Evolutionary conservation across 2,329 filamentous ascomycete genomes (phyloP), one percentile per base, ranked within the genome.

Genomic region (Erysiphe pulchra): DNA sequence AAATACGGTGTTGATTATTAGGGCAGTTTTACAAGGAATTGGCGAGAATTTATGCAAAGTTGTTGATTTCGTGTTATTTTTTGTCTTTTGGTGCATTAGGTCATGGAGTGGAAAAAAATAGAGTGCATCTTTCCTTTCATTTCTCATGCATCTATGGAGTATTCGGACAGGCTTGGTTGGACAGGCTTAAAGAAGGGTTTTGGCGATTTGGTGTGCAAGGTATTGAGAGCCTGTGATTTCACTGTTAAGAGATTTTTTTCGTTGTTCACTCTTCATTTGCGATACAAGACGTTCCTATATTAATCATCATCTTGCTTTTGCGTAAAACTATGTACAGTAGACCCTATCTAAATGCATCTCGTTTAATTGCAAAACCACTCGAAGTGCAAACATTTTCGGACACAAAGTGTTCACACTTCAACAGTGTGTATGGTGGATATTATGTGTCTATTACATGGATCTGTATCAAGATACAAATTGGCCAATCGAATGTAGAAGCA

Each of bases 1-100:
- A 49, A 46, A 48, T 49, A 47, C 31, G 50, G 51, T 53, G 50
- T 51, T 53, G 41, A 48, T 50, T 47, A 48, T 42, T 50, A 45
- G 48, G 47, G 17, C n/a, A 11, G n/a, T 39, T 16, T 39, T 20
- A n/a, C 12, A 17, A 34, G 14, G 37, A 18, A 16, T 17, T 17
- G 37, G 16, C 17, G 10, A 17, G 18, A 39, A 7, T 12, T 17
- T 17, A 39, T 17, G n/a, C n/a, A 18, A 39, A 17, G 13, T 14
- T 12, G 37, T 17, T 12, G 37, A 17, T 39, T 5, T 39, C 16
- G 37, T 12, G 18, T 39, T 12, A 5, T 39, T 16, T 39, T 17
- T 39, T 12, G 8, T 39, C 18, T 39, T 20, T 17, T 3, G 37
- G 37, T 20, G 37, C 18, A 7, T 10, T n/a, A 12, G 11, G 16